These are phyloP conservation scores for Euphorbia lathyris DNA, from an alignment of 345 rosid genomes.

Conservation along the genomic window DNA sequence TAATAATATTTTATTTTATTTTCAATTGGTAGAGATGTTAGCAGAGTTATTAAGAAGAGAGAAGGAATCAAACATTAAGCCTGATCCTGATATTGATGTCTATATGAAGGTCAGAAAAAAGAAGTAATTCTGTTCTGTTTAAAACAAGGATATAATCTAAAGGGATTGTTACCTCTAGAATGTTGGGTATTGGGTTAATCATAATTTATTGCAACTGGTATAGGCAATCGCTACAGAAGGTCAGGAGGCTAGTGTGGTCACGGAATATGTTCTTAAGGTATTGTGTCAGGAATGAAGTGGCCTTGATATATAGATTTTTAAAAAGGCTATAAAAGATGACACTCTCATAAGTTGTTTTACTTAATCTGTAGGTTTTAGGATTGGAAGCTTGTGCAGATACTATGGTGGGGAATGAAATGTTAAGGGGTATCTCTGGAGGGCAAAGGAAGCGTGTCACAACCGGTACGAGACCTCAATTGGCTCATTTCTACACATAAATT, in stretches of 20 bases:
- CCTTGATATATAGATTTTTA: neutral
- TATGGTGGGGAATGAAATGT: slow-evolving; percentile 66
- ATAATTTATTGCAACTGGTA: neutral
- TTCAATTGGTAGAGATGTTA: slow-evolving; percentile 45
- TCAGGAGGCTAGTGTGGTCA: slow-evolving; percentile 55
- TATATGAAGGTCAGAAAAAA: slow-evolving; percentile 56
- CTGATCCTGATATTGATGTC: slow-evolving; percentile 71
- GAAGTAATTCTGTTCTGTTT: neutral
- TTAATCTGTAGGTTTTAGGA: slow-evolving; percentile 54
- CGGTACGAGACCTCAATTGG: slow-evolving; percentile 26
- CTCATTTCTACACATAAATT: neutral
- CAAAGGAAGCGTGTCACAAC: slow-evolving; percentile 78
- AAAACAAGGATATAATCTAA: neutral
- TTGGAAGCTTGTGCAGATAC: slow-evolving; percentile 64
- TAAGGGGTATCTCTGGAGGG: slow-evolving; percentile 79
- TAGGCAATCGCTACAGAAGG: slow-evolving; percentile 51
- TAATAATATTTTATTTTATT: neutral
- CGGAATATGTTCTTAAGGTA: slow-evolving; percentile 80
- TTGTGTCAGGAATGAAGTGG: neutral
- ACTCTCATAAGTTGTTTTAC: neutral
- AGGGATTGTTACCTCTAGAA: neutral
- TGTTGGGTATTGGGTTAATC: too few species aligned
- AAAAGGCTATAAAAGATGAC: neutral
- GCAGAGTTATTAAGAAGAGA: slow-evolving; percentile 70
- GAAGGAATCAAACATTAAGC: slow-evolving; percentile 63